These are phyloP conservation scores for Neoboletus brunneissimus DNA, from an alignment of 768 basidiomycete species.

Conservation along the genomic window DNA sequence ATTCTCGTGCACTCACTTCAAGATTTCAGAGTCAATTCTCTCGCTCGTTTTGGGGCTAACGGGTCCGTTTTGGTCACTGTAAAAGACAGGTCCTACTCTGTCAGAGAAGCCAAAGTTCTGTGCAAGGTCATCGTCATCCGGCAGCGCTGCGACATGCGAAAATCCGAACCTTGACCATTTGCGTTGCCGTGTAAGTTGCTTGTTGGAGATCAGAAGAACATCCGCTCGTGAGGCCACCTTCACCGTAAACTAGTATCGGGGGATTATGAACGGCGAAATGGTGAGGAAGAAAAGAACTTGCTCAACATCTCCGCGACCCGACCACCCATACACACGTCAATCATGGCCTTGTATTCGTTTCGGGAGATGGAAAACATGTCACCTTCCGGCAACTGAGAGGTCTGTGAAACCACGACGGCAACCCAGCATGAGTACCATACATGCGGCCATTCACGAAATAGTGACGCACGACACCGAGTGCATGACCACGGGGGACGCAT, in stretches of 20 bases:
- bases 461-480: slow-evolving; percentile 74
- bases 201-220: slow-evolving; percentile 83
- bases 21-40: slow-evolving; percentile 86
- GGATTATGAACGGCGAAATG: slow-evolving; percentile 8
- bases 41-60: slow-evolving; percentile 76
- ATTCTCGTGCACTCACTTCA: slow-evolving; percentile 50
- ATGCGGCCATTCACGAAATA: neutral
- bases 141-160: neutral
- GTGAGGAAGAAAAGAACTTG: slow-evolving; percentile 33
- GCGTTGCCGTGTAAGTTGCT: slow-evolving; percentile 75
- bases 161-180: slow-evolving; percentile 81
- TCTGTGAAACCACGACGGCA: slow-evolving; percentile 40
- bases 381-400: slow-evolving; percentile 72
- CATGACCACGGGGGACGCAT: slow-evolving; percentile 93
- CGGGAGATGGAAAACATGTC: slow-evolving; percentile 70
- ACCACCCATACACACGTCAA: slow-evolving; percentile 93
- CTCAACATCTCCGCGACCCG: slow-evolving; percentile 92
- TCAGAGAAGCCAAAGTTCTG: slow-evolving; percentile 78
- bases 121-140: neutral
- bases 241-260: slow-evolving; percentile 66
- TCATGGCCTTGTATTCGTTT: slow-evolving; percentile 73
- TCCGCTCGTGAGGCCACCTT: slow-evolving; percentile 86
- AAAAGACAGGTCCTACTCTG: slow-evolving; percentile 80
- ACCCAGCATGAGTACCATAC: slow-evolving; percentile 8
- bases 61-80: slow-evolving; percentile 65